These are phyloP conservation scores for Parachaetomium inaequale DNA, from an alignment of 495 filamentous ascomycete genomes.

Conservation along the genomic window DNA sequence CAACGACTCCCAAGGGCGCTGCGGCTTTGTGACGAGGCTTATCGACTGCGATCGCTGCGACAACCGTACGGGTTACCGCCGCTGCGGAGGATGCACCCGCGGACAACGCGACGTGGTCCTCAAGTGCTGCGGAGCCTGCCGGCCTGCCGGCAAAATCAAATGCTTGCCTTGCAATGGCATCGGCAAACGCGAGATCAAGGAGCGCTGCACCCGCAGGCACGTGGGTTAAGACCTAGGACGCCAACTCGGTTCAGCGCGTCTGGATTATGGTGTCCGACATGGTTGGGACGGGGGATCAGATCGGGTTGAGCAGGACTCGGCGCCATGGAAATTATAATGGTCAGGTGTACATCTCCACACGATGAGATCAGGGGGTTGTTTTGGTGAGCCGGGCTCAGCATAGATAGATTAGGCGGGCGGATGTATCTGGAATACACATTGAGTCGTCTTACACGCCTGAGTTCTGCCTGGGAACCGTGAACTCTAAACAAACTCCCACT, in stretches of 20 bases:
- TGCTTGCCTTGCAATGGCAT: not conserved
- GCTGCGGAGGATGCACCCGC: not conserved
- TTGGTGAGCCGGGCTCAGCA: not conserved
- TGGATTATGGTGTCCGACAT: not conserved
- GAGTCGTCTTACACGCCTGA: not conserved
- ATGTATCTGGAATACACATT: not conserved
- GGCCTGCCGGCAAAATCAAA: not conserved
- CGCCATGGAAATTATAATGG: not conserved
- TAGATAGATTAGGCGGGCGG: not conserved
- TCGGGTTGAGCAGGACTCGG: not conserved
- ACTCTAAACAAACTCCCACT: too few species aligned
- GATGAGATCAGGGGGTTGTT: not conserved
- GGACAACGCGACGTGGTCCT: not conserved
- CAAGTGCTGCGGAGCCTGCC: constrained; percentile 2
- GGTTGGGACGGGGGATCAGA: not conserved
- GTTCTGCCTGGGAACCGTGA: too few species aligned
- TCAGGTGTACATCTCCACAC: too few species aligned
- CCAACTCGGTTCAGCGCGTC: too few species aligned
- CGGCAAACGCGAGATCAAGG: not conserved
- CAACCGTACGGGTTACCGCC: not conserved
- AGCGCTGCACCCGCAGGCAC: not conserved
- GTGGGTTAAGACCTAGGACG: too few species aligned
- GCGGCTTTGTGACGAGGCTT: not conserved
- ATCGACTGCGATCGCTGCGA: not conserved
- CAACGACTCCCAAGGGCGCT: not conserved